Conservation (phyloP, 306 rosid species). For the Sindora glabra region DNA sequence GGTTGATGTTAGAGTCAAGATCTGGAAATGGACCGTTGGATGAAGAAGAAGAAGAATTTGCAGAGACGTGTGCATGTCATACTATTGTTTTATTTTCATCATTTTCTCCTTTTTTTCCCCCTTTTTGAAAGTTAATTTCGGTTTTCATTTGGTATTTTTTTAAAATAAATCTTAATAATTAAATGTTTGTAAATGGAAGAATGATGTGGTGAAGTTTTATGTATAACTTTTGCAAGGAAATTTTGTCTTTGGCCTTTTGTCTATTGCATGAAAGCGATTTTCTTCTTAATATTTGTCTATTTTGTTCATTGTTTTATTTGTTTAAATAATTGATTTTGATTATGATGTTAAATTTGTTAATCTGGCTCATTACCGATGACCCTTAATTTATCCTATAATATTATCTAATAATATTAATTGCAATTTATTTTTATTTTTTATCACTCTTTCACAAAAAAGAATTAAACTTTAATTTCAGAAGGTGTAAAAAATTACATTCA, state of each 20-base stretch:
- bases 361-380: too few species aligned
- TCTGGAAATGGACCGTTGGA: constrained; percentile 93
- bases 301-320: neutral
- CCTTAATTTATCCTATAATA: too few species aligned
- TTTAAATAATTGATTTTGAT: neutral
- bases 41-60: neutral
- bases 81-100: neutral
- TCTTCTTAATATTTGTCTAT: neutral
- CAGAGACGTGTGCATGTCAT: constrained; percentile 8
- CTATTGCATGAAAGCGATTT: neutral
- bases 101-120: neutral
- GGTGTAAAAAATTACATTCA: too few species aligned
- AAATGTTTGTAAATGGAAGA: neutral
- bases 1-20: constrained; percentile 69
- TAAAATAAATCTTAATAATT: neutral
- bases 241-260: neutral
- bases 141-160: neutral
- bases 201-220: neutral
- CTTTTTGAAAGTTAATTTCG: neutral
- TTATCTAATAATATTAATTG: too few species aligned
- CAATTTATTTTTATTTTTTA: too few species aligned
- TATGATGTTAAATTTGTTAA: neutral
- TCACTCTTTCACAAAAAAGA: too few species aligned
- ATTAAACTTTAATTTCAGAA: too few species aligned
- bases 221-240: neutral